Evolutionary conservation across 139 green algal species (phyloP).

Genomic region (Micractinium sp.): DNA sequence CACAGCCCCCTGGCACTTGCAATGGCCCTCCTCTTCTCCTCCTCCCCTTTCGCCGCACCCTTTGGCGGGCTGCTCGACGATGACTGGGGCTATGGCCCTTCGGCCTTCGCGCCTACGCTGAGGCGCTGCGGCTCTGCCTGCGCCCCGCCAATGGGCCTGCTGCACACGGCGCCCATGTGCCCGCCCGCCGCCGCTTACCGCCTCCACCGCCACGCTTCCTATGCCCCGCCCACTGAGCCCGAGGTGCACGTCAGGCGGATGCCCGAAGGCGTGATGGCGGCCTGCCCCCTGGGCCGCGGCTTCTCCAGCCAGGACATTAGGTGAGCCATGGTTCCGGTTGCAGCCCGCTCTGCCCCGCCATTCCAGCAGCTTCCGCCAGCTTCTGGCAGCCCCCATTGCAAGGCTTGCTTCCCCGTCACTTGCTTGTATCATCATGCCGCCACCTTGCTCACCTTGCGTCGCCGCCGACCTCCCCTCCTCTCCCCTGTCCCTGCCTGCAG

Average conservation of each 20-base stretch:
- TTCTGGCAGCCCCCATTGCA: neutral
- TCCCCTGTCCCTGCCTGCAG: neutral
- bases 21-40: neutral
- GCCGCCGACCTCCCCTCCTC: neutral
- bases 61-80: neutral
- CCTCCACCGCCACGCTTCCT: constrained; percentile 6
- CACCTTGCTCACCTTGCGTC: neutral
- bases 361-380: neutral
- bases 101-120: neutral
- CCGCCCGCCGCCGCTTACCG: neutral
- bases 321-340: neutral
- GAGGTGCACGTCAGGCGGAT: constrained; percentile 12
- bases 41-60: neutral
- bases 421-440: neutral
- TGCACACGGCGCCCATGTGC: too few species aligned
- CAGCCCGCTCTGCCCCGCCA: too few species aligned
- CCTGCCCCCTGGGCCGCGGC: neutral
- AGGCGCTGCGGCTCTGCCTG: neutral
- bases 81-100: neutral
- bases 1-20: neutral
- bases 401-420: too few species aligned
- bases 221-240: neutral
- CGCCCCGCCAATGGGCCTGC: neutral
- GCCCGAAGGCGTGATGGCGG: neutral
- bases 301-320: constrained; percentile 13